Base-by-base conservation (phyloP, 495 filamentous ascomycete genomes). In the Annulohypoxylon stygium region DNA sequence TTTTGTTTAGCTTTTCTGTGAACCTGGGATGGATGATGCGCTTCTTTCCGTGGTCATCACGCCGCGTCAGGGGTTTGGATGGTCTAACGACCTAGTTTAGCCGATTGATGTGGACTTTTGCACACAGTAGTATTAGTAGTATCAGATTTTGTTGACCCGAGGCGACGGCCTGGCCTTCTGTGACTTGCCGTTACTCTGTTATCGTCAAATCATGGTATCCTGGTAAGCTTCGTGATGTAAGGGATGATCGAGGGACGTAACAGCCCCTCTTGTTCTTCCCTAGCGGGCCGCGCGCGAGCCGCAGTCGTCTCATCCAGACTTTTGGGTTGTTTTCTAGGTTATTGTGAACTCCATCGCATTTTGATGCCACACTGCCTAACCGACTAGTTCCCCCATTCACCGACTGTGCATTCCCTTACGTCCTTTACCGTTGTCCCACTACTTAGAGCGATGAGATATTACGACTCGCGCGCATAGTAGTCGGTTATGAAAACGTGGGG, bases 331-430 rank as follows among this genome's bases (percentile, higher is more conserved):
- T 30, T 30, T 30, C 30, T 30, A 6, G 8, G 36, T 43, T 43
- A 11, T 43, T 51, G 20, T 26, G 26, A 63, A 48, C 26, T 47
- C 33, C 33, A 16, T 63, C 45, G 41, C 33, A 50, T 33, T 25
- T 51, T 23, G 11, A 58, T 50, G 16, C 54, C 30, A 51, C 7
- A 54, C 3, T 37, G 41, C n/a, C 50, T 37, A 70, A 41, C 43
- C 5, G 36, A 34, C 14, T 63, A 60, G 59, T 11, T 43, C 54
- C 26, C 53, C 59, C 37, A 55, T 65, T 75, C 72, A 75, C 67
- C 67, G 67, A 68, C 63, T 61, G 45, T 75, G 67, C 67, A 68
- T 67, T 59, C 67, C 67, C 67, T 75, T 75, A 57, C 72, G 34
- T 26, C 48, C 48, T 23, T 54, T 47, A 47, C 43, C 43, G 43